Base-by-base conservation (phyloP, 768 basidiomycete genomes). In the Naematelia encephala region DNA sequence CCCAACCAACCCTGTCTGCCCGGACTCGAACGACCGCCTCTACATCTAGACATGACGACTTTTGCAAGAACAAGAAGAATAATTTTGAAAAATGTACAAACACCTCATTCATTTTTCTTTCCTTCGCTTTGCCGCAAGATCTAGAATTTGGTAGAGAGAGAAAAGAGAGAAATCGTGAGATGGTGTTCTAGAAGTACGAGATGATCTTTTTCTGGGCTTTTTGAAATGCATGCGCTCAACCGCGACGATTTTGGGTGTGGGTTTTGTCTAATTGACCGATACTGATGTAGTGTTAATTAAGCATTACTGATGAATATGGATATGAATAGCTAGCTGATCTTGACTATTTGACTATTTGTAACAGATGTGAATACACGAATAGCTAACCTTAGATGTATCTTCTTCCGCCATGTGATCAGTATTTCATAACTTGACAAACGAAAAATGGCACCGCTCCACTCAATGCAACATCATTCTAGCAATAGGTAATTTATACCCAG, bases 401-500 rank as follows among this genome's bases (percentile, higher is more conserved):
- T n/a, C n/a, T n/a, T n/a, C n/a, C n/a, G n/a, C n/a, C n/a, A n/a
- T n/a, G n/a, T n/a, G n/a, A n/a, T n/a, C n/a, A n/a, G n/a, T n/a
- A n/a, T n/a, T n/a, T n/a, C n/a, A n/a, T n/a, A n/a, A n/a, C n/a
- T n/a, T n/a, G n/a, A n/a, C n/a, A n/a, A n/a, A n/a, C n/a, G n/a
- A n/a, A n/a, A n/a, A n/a, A n/a, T n/a, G n/a, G n/a, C n/a, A n/a
- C n/a, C n/a, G n/a, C n/a, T n/a, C n/a, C n/a, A 46, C 23, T 59
- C 51, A 61, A 27, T 56, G 56, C 50, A 62, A 44, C 47, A 50
- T 49, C 63, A 76, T 64, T 22, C 57, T 62, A n/a, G 76, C 74
- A 4, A 78, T 70, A 8, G 80, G 80, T 30, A 80, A 49, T 45
- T 85, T 81, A 77, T 92, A 94, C 55, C 86, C 78, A 46, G 89